Percentiles rank a stretch among this genome's conserved stretches.
phyloP scores from a whole-genome alignment of 177 flowering plant genomes.

The Tripterygium wilfordii region DNA sequence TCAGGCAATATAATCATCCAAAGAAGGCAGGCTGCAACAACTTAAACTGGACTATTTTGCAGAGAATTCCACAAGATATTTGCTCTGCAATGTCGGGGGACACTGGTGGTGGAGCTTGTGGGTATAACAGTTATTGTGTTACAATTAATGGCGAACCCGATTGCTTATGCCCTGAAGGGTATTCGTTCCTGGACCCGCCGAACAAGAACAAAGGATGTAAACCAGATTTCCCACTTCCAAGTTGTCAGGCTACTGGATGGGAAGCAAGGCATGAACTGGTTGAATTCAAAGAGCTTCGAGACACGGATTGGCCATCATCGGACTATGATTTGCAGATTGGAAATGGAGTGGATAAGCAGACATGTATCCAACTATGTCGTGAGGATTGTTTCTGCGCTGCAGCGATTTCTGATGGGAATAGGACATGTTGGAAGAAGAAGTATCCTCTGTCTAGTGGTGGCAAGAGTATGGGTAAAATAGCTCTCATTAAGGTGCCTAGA shows the following conservation, averaged over 20 bases:
- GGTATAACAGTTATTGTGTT: conserved; percentile 5
- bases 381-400: conserved; percentile 21
- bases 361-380: conserved; percentile 12
- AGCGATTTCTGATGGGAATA: conserved; percentile 1
- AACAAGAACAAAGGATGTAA: not conserved
- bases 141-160: not conserved
- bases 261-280: not conserved
- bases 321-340: not conserved
- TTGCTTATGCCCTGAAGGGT: conserved; percentile 1
- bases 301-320: not conserved
- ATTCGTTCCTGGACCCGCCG: not conserved
- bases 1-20: not conserved
- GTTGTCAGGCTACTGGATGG: not conserved
- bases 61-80: not conserved
- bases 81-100: not conserved
- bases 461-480: not conserved
- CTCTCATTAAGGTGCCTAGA: conserved; percentile 2
- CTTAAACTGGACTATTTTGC: not conserved
- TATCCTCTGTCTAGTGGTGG: conserved; percentile 19
- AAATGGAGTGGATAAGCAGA: not conserved
- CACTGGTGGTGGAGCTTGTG: conserved; percentile 4
- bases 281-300: not conserved
- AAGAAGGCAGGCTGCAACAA: not conserved
- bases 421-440: conserved; percentile 19
- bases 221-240: not conserved